A percentile compares a stretch with the other conserved stretches of the same genome.
phyloP scores from a whole-genome alignment of 371 early-diverging fungal species.

The Mucor plumbeus region DNA sequence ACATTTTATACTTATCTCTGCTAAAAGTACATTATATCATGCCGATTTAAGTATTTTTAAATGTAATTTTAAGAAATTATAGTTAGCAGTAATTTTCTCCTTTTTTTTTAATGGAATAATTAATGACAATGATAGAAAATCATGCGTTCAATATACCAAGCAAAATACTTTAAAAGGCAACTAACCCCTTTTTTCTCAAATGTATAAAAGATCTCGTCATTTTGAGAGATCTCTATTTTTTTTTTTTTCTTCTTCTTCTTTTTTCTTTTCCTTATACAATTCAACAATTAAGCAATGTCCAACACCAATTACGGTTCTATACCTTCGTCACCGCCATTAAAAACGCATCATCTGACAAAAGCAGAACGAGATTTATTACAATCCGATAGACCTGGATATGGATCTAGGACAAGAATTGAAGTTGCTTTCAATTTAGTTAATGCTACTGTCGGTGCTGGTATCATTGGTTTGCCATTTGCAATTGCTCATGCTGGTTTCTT shows the following conservation, averaged over 20 bases:
- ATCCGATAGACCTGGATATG: constrained; percentile 53
- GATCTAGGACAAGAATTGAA: constrained; percentile 39
- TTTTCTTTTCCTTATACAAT: constrained; percentile 6
- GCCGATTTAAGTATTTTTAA: neutral
- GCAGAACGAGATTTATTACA: constrained; percentile 52
- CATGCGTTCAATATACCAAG: neutral
- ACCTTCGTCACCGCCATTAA: constrained; percentile 26
- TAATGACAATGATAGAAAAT: constrained; percentile 5
- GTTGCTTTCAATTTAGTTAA: constrained; percentile 65
- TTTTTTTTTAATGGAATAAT: neutral
- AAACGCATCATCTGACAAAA: constrained; percentile 25
- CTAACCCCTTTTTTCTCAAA: constrained; percentile 16
- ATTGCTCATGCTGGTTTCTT: constrained; percentile 60
- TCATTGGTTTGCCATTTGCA: constrained; percentile 56
- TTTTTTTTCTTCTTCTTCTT: constrained; percentile 11
- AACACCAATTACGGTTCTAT: constrained; percentile 38
- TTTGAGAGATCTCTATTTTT: constrained; percentile 1
- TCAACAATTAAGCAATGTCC: constrained; percentile 10
- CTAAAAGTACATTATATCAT: neutral
- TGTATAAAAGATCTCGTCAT: constrained; percentile 11
- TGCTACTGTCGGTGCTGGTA: constrained; percentile 66
- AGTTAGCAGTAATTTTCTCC: constrained; percentile 1
- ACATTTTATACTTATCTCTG: neutral
- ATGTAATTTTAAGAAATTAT: too few species aligned
- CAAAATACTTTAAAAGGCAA: constrained; percentile 23